Evolutionary conservation across 208 protist genomes (phyloP).

Genomic region (Acanthamoeba castellanii): DNA sequence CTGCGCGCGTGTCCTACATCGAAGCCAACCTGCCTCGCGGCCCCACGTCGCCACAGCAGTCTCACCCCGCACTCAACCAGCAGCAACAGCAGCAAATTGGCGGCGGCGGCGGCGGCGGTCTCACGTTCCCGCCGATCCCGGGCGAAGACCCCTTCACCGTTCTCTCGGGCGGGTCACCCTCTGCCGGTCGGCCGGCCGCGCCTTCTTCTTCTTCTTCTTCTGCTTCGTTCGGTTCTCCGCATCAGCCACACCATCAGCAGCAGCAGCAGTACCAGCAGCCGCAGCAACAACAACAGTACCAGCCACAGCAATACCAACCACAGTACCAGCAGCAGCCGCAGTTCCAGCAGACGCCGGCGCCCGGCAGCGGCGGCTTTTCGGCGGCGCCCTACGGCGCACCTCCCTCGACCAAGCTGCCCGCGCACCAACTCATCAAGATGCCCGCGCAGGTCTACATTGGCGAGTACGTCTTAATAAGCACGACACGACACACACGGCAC

Average conservation of each 20-base stretch:
- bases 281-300: not conserved
- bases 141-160: not conserved
- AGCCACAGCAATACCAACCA: not conserved
- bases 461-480: constrained; percentile 24
- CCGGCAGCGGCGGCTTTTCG: not conserved
- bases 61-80: not conserved
- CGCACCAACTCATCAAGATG: constrained; percentile 50
- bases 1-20: constrained; percentile 4
- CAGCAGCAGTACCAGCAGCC: not conserved
- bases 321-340: not conserved
- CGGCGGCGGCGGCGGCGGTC: not conserved
- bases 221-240: not conserved
- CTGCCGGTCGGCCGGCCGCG: not conserved
- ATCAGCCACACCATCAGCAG: not conserved
- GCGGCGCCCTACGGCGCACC: not conserved
- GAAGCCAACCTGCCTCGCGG: not conserved
- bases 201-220: not conserved
- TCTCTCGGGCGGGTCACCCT: not conserved
- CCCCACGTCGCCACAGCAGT: not conserved
- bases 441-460: constrained; percentile 26
- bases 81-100: too few relatives aligned
- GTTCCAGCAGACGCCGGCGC: not conserved
- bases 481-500: not conserved
- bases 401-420: constrained; percentile 23
- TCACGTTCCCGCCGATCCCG: constrained; percentile 7